Base-by-base conservation (phyloP, 495 filamentous ascomycete species). In the Saxophila tyrrhenica region DNA sequence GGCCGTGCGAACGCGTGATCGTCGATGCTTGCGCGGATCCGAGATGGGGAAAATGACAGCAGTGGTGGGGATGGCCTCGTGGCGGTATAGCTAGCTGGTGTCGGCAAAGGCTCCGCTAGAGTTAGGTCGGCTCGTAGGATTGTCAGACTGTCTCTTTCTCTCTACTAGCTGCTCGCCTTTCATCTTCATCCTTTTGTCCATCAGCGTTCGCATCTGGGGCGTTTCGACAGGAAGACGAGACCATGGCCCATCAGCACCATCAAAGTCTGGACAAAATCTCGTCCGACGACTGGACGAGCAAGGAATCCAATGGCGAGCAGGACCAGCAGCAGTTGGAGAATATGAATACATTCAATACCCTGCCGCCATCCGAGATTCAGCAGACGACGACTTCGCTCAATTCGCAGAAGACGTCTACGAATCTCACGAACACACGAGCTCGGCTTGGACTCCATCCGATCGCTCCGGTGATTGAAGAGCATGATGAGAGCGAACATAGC, bases 391-490 rank as follows among this genome's bases (percentile, higher is more conserved):
- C 25, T 11, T 13, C 16, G 19, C 24, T 41, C 32, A 38, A 54
- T 20, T 19, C 38, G 10, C 35, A 16, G 10, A 56, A 41, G 25
- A 57, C 54, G 3, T 57, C 56, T 3, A 47, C 49, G 3, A 23
- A 46, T 20, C 49, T 63, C 11, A 24, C 35, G 5, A 45, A 48
- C 3, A 35, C 56, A 15, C 52, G 60, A 3, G 8, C 10, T 1
- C 21, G 16, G 44, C 62, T 64, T 5, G 62, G 62, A 15, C 46
- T 64, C 7, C 58, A 64, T 24, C 58, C 62, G 3, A 29, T 24
- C 2, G 60, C 60, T 3, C 60, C 60, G 1, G 29, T 62, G 13
- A 16, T 35, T n/a, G 60, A 62, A 51, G 56, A 62, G 43, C 60
- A 62, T 25, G 60, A 62, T 35, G 13, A 9, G 11, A 38, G 44